Conservation (phyloP, 1,284 basidiomycete species). For the Anthracocystis panici-leucophaei region DNA sequence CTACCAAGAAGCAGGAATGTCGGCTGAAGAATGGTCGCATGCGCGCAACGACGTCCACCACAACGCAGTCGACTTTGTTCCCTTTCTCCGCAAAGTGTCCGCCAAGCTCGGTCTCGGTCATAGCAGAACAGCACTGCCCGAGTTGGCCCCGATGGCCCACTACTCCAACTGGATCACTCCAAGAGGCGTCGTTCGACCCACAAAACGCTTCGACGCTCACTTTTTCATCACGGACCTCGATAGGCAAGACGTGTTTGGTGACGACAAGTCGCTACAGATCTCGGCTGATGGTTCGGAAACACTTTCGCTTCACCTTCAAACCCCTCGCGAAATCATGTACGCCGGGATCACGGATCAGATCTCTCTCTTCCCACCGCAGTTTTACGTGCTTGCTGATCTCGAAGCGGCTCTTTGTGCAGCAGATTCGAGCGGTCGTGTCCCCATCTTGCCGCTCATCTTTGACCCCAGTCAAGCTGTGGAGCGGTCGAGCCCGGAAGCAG, state of each 20-base stretch:
- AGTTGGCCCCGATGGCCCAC: conserved; percentile 53
- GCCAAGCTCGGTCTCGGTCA: conserved; percentile 26
- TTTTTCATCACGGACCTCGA: conserved; percentile 64
- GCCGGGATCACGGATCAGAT: conserved; percentile 55
- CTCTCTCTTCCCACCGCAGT: conserved; percentile 62
- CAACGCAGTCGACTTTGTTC: conserved; percentile 55
- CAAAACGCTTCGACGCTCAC: conserved; percentile 64
- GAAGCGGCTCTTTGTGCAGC: conserved; percentile 37
- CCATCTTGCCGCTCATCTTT: conserved; percentile 53
- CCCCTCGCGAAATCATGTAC: conserved; percentile 52
- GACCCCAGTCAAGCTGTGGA: conserved; percentile 24
- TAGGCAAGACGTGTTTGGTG: conserved; percentile 44
- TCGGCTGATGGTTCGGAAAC: conserved; percentile 61
- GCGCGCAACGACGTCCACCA: conserved; percentile 61
- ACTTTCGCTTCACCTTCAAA: conserved; percentile 47
- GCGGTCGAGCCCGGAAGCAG: conserved; percentile 28
- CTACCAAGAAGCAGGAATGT: conserved; percentile 54
- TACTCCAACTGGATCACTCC: conserved; percentile 66
- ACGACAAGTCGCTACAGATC: conserved; percentile 38
- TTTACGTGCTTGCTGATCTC: conserved; percentile 62
- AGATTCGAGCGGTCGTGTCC: conserved; percentile 3
- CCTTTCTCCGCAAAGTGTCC: conserved; percentile 51
- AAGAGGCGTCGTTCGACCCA: conserved; percentile 56
- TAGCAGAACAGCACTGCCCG: conserved; percentile 18
- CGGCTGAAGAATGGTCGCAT: conserved; percentile 51